Evolutionary conservation across 2,329 filamentous ascomycete genomes (phyloP).

Genomic region (Elsinoe perseae): DNA sequence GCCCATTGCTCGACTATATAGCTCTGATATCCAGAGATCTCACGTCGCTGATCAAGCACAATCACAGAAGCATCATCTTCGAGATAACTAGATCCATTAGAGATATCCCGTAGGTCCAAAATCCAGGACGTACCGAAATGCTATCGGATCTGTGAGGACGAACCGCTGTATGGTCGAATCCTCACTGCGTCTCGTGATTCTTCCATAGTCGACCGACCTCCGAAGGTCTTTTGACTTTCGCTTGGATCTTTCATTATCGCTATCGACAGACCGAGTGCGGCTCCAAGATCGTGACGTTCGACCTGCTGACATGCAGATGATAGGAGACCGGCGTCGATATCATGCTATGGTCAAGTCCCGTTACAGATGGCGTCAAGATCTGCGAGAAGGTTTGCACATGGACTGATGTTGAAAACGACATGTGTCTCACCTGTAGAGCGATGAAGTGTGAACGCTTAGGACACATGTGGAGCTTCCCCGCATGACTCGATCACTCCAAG

Average conservation of each 20-base stretch:
- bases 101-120: conserved; percentile 30
- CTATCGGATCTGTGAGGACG: conserved; percentile 59
- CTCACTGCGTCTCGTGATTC: not conserved
- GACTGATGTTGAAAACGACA: not conserved
- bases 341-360: not conserved
- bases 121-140: conserved; percentile 41
- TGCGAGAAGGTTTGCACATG: not conserved
- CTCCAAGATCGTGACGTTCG: conserved; percentile 15
- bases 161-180: conserved; percentile 44
- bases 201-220: conserved; percentile 12
- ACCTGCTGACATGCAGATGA: conserved; percentile 14
- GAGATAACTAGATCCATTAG: conserved; percentile 49
- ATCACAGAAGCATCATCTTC: conserved; percentile 73
- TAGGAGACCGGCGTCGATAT: not conserved
- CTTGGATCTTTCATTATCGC: conserved; percentile 1
- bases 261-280: conserved; percentile 7
- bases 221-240: conserved; percentile 4
- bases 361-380: not conserved
- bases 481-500: not conserved
- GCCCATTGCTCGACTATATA: conserved; percentile 98
- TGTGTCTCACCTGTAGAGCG: not conserved
- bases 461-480: conserved; percentile 1
- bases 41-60: conserved; percentile 63
- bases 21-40: conserved; percentile 76
- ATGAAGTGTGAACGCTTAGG: not conserved